A percentile compares a stretch with the other conserved stretches of the same genome.
phyloP scores from a whole-genome alignment of 345 rosid species.

The Salix exigua region DNA sequence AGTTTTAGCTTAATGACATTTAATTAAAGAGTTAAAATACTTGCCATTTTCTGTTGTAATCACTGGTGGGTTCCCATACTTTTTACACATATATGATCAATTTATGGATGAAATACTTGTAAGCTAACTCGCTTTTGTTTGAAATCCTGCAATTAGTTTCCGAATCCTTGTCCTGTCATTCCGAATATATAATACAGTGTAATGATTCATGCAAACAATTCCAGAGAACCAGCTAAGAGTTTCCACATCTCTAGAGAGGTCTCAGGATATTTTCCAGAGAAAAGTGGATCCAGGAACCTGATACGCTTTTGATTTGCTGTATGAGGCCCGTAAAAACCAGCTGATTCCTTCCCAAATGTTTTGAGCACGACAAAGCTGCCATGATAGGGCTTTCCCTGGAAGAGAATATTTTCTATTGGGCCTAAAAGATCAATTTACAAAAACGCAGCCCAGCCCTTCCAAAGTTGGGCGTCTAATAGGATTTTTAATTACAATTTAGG shows the following conservation, averaged over 20 bases:
- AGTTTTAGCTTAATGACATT: background rate
- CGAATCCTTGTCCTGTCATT: constrained; percentile 64
- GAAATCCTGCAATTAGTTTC: constrained; percentile 62
- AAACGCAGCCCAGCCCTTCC: too few species aligned
- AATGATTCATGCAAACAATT: constrained; percentile 85
- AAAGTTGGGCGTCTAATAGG: too few species aligned
- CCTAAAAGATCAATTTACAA: too few species aligned
- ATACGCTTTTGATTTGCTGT: constrained; percentile 13
- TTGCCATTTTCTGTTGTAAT: constrained; percentile 77
- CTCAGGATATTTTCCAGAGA: constrained; percentile 26
- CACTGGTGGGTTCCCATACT: constrained; percentile 70
- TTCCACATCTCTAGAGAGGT: constrained; percentile 53
- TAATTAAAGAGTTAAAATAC: background rate
- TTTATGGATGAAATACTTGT: constrained; percentile 33
- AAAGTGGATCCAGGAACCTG: constrained; percentile 89
- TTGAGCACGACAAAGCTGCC: constrained; percentile 31
- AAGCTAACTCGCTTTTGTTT: constrained; percentile 11
- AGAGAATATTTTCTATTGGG: background rate
- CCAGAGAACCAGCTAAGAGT: constrained; percentile 45
- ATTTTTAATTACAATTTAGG: too few species aligned
- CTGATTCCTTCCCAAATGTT: background rate
- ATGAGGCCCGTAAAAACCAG: background rate
- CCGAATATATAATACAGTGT: constrained; percentile 65
- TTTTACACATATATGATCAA: constrained; percentile 54
- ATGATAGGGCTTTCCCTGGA: constrained; percentile 49